Evolutionary conservation across 2,329 filamentous ascomycete genomes (phyloP), one percentile per base, ranked within the genome.

Genomic region (Aureobasidium uvarum): DNA sequence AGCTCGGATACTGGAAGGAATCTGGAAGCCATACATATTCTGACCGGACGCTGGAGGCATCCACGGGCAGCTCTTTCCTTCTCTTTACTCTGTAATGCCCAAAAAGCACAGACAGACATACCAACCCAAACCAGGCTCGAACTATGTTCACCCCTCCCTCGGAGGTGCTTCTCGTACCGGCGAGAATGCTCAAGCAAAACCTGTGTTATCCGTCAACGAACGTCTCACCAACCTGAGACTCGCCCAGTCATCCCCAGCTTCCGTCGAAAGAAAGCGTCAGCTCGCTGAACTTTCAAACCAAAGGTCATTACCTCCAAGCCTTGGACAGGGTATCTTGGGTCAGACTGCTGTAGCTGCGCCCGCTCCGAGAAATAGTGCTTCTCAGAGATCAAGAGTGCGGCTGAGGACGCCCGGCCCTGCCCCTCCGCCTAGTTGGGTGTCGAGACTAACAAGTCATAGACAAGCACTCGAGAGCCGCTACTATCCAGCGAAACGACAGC

Each of bases 41-140:
- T 13, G 14, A 11, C 33, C 13, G 51, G 52, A 55, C 33, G 52
- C 52, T 41, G 36, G 52, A 55, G 31, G 36, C 23, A 28, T 38
- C 25, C 28, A 43, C 38, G 11, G 18, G 16, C 18, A 58, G 33
- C 38, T 16, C 25, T 45, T 33, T 58, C 36, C 28, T 55, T 23
- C 38, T 13, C 20, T 36, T 20, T 59, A 20, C 39, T 51, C 45
- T 56, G 63, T 52, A 8, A 82, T 82, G 80, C 80, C 80, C 70
- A 82, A 81, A 74, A 81, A 81, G 72, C 77, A 78, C 67, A 73
- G 74, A 18, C 77, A 75, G 73, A 74, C 66, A 78, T 80, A 69
- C 76, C 76, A 63, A 74, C 77, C 67, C 72, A 78, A 70, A 77
- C 77, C 39, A 62, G 69, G 70, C 46, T 64, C 66, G 23, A 72